Conservation (phyloP, 331 rosid genomes). For the Malus hybrid region DNA sequence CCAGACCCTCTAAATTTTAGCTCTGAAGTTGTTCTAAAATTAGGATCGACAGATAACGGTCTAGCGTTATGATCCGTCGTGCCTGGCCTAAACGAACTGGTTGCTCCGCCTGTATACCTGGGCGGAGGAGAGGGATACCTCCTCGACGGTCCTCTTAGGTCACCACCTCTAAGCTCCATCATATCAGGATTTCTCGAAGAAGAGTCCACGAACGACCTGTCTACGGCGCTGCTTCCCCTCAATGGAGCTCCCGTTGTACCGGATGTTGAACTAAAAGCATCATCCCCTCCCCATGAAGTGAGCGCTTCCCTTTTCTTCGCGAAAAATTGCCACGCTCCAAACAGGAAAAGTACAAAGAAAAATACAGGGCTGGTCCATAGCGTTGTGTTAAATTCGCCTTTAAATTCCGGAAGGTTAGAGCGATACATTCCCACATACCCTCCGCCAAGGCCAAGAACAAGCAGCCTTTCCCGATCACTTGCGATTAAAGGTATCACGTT, state of each 20-base stretch:
- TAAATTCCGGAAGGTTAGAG: constrained; percentile 68
- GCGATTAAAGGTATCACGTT: constrained; percentile 58
- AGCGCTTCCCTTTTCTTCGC: constrained; percentile 95
- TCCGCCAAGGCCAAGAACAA: constrained; percentile 86
- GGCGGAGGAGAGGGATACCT: constrained; percentile 72
- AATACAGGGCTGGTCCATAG: constrained; percentile 93
- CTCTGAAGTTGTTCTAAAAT: constrained; percentile 59
- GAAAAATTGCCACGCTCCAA: constrained; percentile 83
- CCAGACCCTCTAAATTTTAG: constrained; percentile 62
- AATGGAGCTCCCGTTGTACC: constrained; percentile 59
- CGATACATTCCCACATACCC: constrained; percentile 85
- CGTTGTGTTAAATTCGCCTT: constrained; percentile 67
- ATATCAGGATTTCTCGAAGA: constrained; percentile 24
- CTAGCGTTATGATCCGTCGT: constrained; percentile 70
- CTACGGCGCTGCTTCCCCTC: constrained; percentile 54
- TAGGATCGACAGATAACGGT: constrained; percentile 61
- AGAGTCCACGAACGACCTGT: constrained; percentile 65
- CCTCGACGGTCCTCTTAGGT: constrained; percentile 58
- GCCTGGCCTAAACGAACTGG: constrained; percentile 63
- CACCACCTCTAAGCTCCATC: constrained; percentile 29
- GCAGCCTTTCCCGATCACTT: constrained; percentile 75
- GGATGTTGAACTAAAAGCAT: constrained; percentile 64
- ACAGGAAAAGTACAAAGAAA: constrained; percentile 70
- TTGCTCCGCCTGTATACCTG: constrained; percentile 56
- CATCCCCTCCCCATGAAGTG: constrained; percentile 96